A percentile compares a stretch with the other conserved stretches of the same genome.
These are phyloP conservation scores for Diaporthe citri DNA, from an alignment of 2,329 filamentous ascomycete genomes.

Conservation along the genomic window DNA sequence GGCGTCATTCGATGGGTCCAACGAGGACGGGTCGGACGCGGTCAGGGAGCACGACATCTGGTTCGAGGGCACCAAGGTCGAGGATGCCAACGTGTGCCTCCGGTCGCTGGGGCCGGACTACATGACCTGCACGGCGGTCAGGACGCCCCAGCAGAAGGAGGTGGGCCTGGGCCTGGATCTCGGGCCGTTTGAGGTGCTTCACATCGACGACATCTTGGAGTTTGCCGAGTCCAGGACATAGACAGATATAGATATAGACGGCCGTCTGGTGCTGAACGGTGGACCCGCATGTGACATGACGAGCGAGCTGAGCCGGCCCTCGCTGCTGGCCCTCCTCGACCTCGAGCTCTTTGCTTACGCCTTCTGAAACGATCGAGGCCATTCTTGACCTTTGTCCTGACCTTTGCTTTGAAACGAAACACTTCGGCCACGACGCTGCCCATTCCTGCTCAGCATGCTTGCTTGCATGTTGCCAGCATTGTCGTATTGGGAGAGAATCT, in stretches of 20 bases:
- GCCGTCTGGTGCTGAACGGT: not conserved
- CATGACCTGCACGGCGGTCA: constrained; percentile 67
- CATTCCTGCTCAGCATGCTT: not conserved
- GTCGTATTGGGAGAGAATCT: not conserved
- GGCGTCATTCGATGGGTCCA: constrained; percentile 40
- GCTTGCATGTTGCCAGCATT: not conserved
- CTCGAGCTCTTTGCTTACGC: not conserved
- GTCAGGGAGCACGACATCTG: constrained; percentile 53
- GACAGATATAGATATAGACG: not conserved
- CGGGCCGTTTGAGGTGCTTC: constrained; percentile 57
- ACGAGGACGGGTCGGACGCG: constrained; percentile 50
- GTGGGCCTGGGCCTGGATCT: constrained; percentile 55
- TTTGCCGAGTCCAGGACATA: constrained; percentile 55
- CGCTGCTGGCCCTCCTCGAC: not conserved
- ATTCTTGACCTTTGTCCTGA: not conserved
- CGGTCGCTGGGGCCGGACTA: constrained; percentile 61
- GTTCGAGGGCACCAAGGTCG: constrained; percentile 54
- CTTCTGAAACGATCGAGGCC: constrained; percentile 18
- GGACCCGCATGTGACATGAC: not conserved
- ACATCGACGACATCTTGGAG: constrained; percentile 59
- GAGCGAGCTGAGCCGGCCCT: not conserved
- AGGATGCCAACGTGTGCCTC: constrained; percentile 58
- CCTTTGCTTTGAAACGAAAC: constrained; percentile 25
- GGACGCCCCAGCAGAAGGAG: constrained; percentile 53
- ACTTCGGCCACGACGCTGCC: not conserved